Evolutionary conservation across 371 early-diverging fungal species (phyloP).

Genomic region (Lichtheimia corymbifera): DNA sequence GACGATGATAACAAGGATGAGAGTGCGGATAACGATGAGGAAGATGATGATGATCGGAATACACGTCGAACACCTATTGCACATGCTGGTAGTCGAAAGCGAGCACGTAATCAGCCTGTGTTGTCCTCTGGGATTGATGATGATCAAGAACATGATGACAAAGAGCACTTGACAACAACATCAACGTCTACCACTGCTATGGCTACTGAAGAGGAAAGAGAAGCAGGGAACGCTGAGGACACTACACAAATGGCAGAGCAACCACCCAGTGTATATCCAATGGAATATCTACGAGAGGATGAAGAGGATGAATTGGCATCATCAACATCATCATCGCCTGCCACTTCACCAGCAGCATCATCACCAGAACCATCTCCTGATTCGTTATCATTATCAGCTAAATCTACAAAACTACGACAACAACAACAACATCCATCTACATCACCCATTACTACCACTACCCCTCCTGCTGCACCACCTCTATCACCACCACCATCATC

Average conservation of each 20-base stretch:
- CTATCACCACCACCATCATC: neutral
- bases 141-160: conserved; percentile 3
- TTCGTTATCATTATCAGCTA: neutral
- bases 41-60: conserved; percentile 7
- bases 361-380: conserved; percentile 3
- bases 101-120: neutral
- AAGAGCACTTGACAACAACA: neutral
- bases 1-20: conserved; percentile 14
- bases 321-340: conserved; percentile 8
- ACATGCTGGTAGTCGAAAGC: conserved; percentile 19
- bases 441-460: no score
- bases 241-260: conserved; percentile 1
- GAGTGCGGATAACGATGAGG: conserved; percentile 16
- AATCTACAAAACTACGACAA: neutral
- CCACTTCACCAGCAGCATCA: neutral
- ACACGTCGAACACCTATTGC: conserved; percentile 14
- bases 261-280: neutral
- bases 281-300: neutral
- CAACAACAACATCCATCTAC: neutral
- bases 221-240: neutral
- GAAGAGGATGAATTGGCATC: conserved; percentile 12
- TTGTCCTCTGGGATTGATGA: neutral
- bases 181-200: neutral
- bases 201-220: neutral
- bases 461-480: neutral